Evolutionary conservation across 106 monocot genomes (phyloP).

Genomic region (Xerophyta viscosa): DNA sequence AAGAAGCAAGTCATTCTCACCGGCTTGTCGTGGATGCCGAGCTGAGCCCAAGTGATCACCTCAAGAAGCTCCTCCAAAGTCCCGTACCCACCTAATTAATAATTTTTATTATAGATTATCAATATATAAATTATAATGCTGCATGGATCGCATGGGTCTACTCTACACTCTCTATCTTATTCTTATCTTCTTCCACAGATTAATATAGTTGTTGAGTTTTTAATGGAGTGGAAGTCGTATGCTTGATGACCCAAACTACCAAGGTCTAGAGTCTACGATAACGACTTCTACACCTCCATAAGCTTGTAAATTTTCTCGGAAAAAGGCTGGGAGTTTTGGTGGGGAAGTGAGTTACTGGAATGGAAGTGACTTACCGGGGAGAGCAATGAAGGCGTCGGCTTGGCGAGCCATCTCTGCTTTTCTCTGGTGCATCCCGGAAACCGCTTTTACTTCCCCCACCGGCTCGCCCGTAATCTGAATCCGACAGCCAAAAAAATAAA

Average conservation of each 20-base stretch:
- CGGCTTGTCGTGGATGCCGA: conserved; percentile 11
- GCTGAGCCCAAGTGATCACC: conserved; percentile 11
- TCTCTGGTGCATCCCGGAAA: conserved; percentile 33
- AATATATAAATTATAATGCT: background rate
- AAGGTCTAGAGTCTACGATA: too few relatives aligned
- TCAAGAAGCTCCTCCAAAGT: conserved; percentile 8
- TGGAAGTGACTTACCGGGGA: conserved; percentile 15
- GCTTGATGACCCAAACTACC: too few relatives aligned
- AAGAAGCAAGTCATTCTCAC: background rate
- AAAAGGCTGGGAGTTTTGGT: background rate
- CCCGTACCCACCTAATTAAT: conserved; percentile 8
- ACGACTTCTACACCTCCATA: too few relatives aligned
- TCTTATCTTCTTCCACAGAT: too few relatives aligned
- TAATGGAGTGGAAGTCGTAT: too few relatives aligned
- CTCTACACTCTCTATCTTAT: too few relatives aligned
- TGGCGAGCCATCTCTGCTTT: conserved; percentile 39
- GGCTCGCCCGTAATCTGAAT: conserved; percentile 33
- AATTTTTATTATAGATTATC: too few relatives aligned
- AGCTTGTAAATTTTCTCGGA: too few relatives aligned
- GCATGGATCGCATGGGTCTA: too few relatives aligned
- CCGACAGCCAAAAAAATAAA: too few relatives aligned
- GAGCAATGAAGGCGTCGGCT: conserved; percentile 29
- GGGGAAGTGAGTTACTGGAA: background rate
- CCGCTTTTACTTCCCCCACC: conserved; percentile 23
- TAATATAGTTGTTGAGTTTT: too few relatives aligned